Evolutionary conservation across 2,329 filamentous ascomycete species (phyloP), one percentile per base, ranked within the genome.

Genomic region (Trichoderma koningiopsis): DNA sequence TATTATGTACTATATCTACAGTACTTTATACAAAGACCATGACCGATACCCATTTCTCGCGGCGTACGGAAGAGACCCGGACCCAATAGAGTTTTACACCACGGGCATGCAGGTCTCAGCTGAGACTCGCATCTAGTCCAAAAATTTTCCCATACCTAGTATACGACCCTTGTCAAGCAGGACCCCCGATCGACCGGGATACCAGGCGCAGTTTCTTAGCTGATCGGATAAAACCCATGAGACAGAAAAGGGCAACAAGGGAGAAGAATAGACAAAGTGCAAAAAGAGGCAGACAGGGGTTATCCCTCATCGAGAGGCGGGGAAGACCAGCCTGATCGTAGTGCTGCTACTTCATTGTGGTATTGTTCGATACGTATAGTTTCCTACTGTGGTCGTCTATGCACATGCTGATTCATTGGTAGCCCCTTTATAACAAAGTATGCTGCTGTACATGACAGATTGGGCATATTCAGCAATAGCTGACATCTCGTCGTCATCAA

Each of bases 111-210:
- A n/a, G 29, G 62, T 65, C 62, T 65, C 62, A 47, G 62, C 49
- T 65, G 56, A 1, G 62, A 24, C 37, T 57, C 16, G n/a, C 29
- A 22, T 58, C 22, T 58, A 19, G 31, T 16, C 19, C 49, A 64
- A 40, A 40, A 33, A 5, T 14, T 22, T 4, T 11, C 35, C 52
- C 62, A 53, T 57, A 49, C 47, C 47, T 24, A 22, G 19, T 7
- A 43, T 1, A n/a, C 40, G 40, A 33, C 35, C 52, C 52, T 65
- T 65, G 62, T 65, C 62, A 4, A 53, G 52, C 40, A 57, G 52
- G 52, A 65, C 29, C 62, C 33, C 31, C 52, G 37, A 57, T 65
- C 62, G 62, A 65, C 52, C 62, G 62, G 52, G 62, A 47, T 57
- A 24, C 33, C 14, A 35, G 33, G 33, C 2, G n/a, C 27, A 31